Evolutionary conservation across 768 basidiomycete genomes (phyloP), one percentile per base, ranked within the genome.

Genomic region (Sarcomyxa edulis): DNA sequence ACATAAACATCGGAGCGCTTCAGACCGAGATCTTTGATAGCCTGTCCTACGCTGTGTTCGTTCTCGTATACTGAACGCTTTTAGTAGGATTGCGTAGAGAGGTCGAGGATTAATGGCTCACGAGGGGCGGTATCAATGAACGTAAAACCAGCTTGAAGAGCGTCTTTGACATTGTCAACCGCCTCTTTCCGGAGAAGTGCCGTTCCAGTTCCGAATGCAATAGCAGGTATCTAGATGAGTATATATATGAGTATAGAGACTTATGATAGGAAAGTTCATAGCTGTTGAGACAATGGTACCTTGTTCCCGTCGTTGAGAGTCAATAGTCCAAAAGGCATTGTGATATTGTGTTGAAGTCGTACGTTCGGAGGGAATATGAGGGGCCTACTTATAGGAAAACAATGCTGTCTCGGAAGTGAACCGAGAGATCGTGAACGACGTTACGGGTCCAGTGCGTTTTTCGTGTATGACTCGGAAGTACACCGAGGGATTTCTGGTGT

Each of bases 171-270:
- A 42, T 71, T 72, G 25, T 61, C 61, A 20, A 74, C 68, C 9
- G 76, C 72, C 42, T 81, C 76, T 52, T 57, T 63, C 32, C 54
- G 54, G 36, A 65, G 69, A 34, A 60, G 54, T 11, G 60, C 69
- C 21, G 63, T 66, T 6, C 80, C 78, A 0, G 78, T 73, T 1
- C 81, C 81, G 53, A 71, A 82, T 0, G 78, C 81, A 39, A 84
- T 74, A 12, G 59, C 55, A 12, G 81, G 81, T 31, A 83, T 74
- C 38, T 39, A 20, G n/a, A 11, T 7, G 7, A 21, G 11, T 6
- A 33, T 5, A 18, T 34, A 16, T 10, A 15, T 14, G 14, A 28
- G 19, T 16, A 10, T 10, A 28, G 18, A 26, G 12, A 4, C 28
- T 22, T 25, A n/a, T n/a, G n/a, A n/a, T n/a, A n/a, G n/a, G n/a